Base-by-base conservation (phyloP, 805 yeast genomes). In the Blastobotrys chiropterorum region DNA sequence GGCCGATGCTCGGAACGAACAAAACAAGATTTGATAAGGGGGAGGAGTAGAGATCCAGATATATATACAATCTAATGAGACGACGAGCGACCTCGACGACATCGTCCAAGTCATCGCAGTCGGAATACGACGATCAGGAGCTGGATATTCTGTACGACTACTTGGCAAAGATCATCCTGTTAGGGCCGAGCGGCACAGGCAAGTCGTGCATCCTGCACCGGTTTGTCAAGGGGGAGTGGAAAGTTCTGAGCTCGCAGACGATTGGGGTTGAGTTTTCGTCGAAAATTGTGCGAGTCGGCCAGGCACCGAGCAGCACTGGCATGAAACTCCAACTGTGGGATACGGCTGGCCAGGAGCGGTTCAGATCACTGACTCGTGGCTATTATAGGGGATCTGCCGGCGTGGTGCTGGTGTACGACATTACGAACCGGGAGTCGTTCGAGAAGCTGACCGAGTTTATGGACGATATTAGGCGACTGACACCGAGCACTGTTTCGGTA, bases 331-430 rank as follows among this genome's bases (percentile, higher is more conserved):
- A 89, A 46, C 85, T 90, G 61, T 90, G 97, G 97, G 97, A 90
- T 69, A 90, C 97, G 31, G 97, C 97, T 1, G 97, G 97, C 48
- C 97, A 90, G 72, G 97, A 90, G 69, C 80, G 97, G 71, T 90
- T 89, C 72, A 80, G 97, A 68, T 95, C 97, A 31, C 87, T 89
- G 64, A 90, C 97, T 14, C 81, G 94, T 49, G 96, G 96, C 2
- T 90, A 90, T 68, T 90, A 90, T 67, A 76, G 97, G 63, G 97
- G 97, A 40, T 95, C 97, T 0, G 95, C 90, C 43, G 97, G 97
- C 50, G 97, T 96, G 2, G 75, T 90, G 56, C 83, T 90, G 52
- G 95, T 89, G 38, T 90, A 88, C 67, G 97, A 90, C 70, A 85
- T 90, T 59, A 81, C 95, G 48, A 87, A 86, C 66, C 80, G 90